Evolutionary conservation across 75 land plant genomes (phyloP), one percentile per base, ranked within the genome.

Genomic region (Ceratopteris richardii): DNA sequence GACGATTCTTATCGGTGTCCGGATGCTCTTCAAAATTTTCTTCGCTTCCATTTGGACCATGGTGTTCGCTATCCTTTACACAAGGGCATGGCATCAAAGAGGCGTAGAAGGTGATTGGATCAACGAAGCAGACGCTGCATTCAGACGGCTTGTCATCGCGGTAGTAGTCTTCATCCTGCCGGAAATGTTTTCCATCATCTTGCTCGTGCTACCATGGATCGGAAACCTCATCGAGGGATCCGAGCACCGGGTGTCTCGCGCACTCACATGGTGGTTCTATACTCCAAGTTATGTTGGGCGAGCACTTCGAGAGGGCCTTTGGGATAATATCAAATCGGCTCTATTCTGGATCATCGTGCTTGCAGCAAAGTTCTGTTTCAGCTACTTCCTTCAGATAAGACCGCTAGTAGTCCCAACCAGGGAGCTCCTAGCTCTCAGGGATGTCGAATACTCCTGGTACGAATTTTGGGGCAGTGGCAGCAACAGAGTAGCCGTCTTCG

Each of bases 231-330:
- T 84, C 11, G 92, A 87, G 72, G 68, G 41, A 46, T 65, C 63
- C 18, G 55, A 75, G n/a, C 73, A 66, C 66, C 66, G 55, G 30
- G 61, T 77, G 30, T 66, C 73, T 31, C 54, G 57, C 27, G 24
- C 66, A 13, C 47, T 77, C 14, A 65, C 88, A 0, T 87, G 91
- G 91, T 87, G 91, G 91, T 87, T 87, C 56, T 82, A 87, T 68
- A 74, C 70, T 28, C 50, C 76, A 37, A 71, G 25, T 9, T 87
- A 77, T 67, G 91, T 84, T 9, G 91, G 87, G 6, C 75, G 91
- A 14, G 91, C 88, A 18, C 63, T 87, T 22, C 76, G 81, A 30
- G 82, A 87, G 56, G 81, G 84, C 2, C 56, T 83, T 1, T 66
- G 71, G 27, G 79, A 77, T 31, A 77, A 69, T 51, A 40, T 86